A percentile compares a stretch with the other conserved stretches of the same genome.
phyloP scores from a whole-genome alignment of 176 grass and related monocot genomes.

The Triticum aestivum region IWGSC_CS_RefSeq_v2.1 NC_057800.1:633055957-633056456 shows the following conservation, averaged over 20 bases:
- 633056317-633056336: constrained; percentile 91
- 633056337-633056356: constrained; percentile 67
- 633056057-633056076: constrained; percentile 82
- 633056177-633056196: constrained; percentile 92
- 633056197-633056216: constrained; percentile 85
- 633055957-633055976: constrained; percentile 93
- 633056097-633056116: constrained; percentile 92
- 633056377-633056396: constrained; percentile 73
- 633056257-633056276: constrained; percentile 74
- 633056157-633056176: constrained; percentile 85
- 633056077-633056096: constrained; percentile 89
- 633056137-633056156: constrained; percentile 60
- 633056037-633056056: constrained; percentile 90
- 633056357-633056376: constrained; percentile 59
- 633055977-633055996: constrained; percentile 95
- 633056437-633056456: constrained; percentile 88
- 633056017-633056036: constrained; percentile 65
- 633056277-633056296: constrained; percentile 77
- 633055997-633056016: constrained; percentile 91
- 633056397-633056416: constrained; percentile 83
- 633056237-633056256: constrained; percentile 68
- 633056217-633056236: constrained; percentile 82
- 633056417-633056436: constrained; percentile 74
- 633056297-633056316: constrained; percentile 90
- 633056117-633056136: constrained; percentile 90